A percentile compares a stretch with the other conserved stretches of the same genome.
Conservation (phyloP, 306 rosid species). For the Gastrolobium villosum region DNA sequence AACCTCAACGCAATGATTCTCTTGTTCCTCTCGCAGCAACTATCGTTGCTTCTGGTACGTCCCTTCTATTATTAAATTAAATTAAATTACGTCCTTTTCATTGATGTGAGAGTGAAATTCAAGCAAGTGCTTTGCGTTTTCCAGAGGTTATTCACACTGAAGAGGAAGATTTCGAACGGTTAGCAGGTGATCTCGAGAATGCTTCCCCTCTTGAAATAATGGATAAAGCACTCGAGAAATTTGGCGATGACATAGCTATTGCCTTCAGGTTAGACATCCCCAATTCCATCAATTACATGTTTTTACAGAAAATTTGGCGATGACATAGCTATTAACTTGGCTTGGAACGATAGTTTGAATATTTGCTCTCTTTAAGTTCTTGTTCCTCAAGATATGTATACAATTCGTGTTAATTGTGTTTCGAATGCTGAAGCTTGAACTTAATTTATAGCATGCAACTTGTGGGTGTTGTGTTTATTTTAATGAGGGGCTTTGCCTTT, state of each 20-base stretch:
- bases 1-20: constrained; percentile 59
- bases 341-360: background rate
- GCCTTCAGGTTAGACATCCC: constrained; percentile 72
- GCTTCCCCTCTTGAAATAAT: constrained; percentile 90
- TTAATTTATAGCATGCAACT: background rate
- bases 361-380: background rate
- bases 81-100: background rate
- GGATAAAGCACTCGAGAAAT: constrained; percentile 77
- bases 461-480: background rate
- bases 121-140: background rate
- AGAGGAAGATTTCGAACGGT: constrained; percentile 59
- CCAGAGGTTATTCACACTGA: constrained; percentile 62
- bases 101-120: background rate
- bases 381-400: background rate
- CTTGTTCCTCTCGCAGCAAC: constrained; percentile 63
- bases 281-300: background rate
- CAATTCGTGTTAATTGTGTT: background rate
- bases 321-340: too few relatives aligned
- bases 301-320: background rate
- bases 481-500: constrained; percentile 10
- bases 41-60: constrained; percentile 61
- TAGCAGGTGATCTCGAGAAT: constrained; percentile 65
- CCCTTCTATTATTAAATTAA: too few relatives aligned
- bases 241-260: constrained; percentile 83
- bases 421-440: background rate